Evolutionary conservation across 768 basidiomycete species (phyloP), one percentile per base, ranked within the genome.

Genomic region (Russula sp.): DNA sequence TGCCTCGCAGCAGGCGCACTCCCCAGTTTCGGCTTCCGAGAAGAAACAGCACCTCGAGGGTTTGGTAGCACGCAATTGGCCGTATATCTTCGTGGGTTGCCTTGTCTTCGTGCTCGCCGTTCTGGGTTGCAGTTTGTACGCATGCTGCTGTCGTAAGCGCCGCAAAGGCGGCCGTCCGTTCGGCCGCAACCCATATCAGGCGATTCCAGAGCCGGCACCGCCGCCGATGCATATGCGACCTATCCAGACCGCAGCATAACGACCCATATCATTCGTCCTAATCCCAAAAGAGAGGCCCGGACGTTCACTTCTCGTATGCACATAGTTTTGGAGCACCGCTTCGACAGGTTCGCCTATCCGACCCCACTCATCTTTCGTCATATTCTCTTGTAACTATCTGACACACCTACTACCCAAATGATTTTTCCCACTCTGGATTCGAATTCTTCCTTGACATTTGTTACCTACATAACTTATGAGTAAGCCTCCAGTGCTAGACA

Each of bases 11-110:
- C 76, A 79, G 74, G 81, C 84, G 63, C 79, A 81, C 66, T 89
- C 88, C 0, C 89, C 88, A 3, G 78, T 88, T 49, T 81, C 79
- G n/a, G 79, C 67, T 2, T 79, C 77, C 62, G 87, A 88, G 73
- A 86, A 87, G 76, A 88, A 89, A 76, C 80, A 85, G 58, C 77
- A 78, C 63, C 83, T 84, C 67, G 81, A 84, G 70, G 86, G 85
- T 73, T 76, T 79, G 77, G 77, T 85, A 44, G 79, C 86, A 69
- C 87, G 84, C 70, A 86, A 79, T 63, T 90, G 86, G 89, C 88
- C 85, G 3, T 88, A 87, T 71, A 88, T 89, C 71, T 79, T 87
- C 50, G 66, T 78, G 10, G 89, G 86, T 42, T 83, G 83, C 66
- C 76, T 90, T 30, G 73, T 79, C 2, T 74, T 84, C 63, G 72